Percentiles rank a stretch among this genome's conserved stretches.
Evolutionary conservation across 495 filamentous ascomycete species (phyloP).

Genomic region (Hypoxylon cercidicola): DNA sequence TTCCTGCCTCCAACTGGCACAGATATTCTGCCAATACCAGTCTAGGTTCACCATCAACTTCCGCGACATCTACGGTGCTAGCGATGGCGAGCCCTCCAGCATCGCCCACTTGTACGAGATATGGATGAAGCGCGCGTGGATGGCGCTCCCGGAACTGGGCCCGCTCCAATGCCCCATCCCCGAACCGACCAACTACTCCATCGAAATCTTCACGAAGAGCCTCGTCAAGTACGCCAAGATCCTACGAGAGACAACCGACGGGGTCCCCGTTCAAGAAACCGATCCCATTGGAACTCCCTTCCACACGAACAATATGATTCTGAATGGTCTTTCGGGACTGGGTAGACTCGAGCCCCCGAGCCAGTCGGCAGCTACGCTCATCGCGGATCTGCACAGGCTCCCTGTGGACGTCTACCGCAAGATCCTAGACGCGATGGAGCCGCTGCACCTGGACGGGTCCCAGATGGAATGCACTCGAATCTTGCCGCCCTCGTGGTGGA

Average conservation of each 20-base stretch:
- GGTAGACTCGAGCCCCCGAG: no score
- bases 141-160: background rate
- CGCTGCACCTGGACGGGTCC: constrained; percentile 10
- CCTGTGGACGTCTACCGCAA: no score
- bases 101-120: constrained; percentile 38
- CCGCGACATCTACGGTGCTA: background rate
- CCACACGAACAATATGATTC: no score
- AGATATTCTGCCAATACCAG: constrained; percentile 28
- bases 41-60: constrained; percentile 13
- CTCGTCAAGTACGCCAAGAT: background rate
- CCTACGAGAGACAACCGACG: no score
- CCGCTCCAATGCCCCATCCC: background rate
- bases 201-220: rapidly evolving
- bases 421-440: constrained; percentile 18
- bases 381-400: no score
- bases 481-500: constrained; percentile 26
- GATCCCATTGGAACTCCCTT: no score
- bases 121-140: constrained; percentile 35
- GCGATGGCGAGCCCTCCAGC: constrained; percentile 12
- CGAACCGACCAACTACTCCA: background rate
- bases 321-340: no score
- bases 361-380: no score
- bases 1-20: constrained; percentile 16
- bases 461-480: constrained; percentile 22
- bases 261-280: no score